Conservation (phyloP, 2,329 filamentous ascomycete species). For the Alternaria gaisen region DNA sequence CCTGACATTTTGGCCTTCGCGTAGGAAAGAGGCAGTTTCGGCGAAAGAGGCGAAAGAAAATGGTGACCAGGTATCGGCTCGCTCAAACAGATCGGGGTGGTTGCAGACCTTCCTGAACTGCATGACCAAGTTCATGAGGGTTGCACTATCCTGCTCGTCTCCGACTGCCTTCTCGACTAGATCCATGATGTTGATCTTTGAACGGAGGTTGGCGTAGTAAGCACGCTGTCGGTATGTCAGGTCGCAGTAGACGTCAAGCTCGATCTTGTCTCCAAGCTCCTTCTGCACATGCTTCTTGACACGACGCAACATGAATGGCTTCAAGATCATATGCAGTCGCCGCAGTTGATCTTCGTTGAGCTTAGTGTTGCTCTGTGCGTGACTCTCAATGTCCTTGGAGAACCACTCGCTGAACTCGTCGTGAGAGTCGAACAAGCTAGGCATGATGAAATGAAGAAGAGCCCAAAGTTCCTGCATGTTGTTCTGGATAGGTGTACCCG, state of each 20-base stretch:
- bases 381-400: constrained; percentile 95
- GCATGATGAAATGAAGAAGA: constrained; percentile 98
- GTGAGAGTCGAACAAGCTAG: constrained; percentile 94
- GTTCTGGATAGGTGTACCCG: constrained; percentile 98
- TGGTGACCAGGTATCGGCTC: constrained; percentile 88
- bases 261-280: constrained; percentile 98
- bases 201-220: constrained; percentile 89
- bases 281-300: constrained; percentile 99
- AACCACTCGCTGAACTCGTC: constrained; percentile 96
- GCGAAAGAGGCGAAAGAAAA: constrained; percentile 87
- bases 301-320: constrained; percentile 99
- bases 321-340: constrained; percentile 97
- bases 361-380: constrained; percentile 99
- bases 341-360: constrained; percentile 98
- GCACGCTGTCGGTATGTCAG: constrained; percentile 95
- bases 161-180: constrained; percentile 96
- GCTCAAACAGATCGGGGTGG: constrained; percentile 95
- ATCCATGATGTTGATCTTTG: constrained; percentile 98
- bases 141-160: constrained; percentile 93
- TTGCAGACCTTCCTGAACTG: constrained; percentile 99
- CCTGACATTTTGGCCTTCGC: constrained; percentile 81
- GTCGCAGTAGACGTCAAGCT: constrained; percentile 94
- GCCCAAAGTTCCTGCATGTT: constrained; percentile 99
- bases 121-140: constrained; percentile 99
- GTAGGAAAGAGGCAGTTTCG: constrained; percentile 93